Percentiles rank a stretch among this genome's conserved stretches.
Conservation (phyloP, 306 rosid genomes). For the Phaseolus lunatus region DNA sequence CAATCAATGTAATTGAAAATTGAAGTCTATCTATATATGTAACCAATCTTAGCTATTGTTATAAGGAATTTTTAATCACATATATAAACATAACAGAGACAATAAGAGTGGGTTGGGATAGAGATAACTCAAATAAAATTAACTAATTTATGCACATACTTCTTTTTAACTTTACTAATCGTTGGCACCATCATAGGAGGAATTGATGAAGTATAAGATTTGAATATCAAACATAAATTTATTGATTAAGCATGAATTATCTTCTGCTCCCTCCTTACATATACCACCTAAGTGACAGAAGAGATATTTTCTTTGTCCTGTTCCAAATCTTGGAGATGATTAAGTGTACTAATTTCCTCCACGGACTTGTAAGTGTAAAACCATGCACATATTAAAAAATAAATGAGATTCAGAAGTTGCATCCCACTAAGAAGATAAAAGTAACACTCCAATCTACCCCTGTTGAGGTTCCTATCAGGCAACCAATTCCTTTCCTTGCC, state of each 20-base stretch:
- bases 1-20: no score
- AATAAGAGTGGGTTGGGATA: no score
- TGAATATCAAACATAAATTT: neutral
- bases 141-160: no score
- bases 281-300: neutral
- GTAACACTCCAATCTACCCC: slow-evolving; percentile 72
- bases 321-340: slow-evolving; percentile 20
- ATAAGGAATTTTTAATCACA: no score
- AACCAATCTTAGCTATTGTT: no score
- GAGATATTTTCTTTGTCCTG: slow-evolving; percentile 6
- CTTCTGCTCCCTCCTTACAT: neutral
- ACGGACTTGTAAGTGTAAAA: slow-evolving; percentile 45
- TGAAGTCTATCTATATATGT: no score
- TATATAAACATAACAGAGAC: no score
- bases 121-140: no score
- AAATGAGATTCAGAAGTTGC: slow-evolving; percentile 62
- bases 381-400: slow-evolving; percentile 46
- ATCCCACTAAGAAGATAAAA: slow-evolving; percentile 70
- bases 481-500: slow-evolving; percentile 68
- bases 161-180: no score
- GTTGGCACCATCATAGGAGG: no score
- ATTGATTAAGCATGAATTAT: slow-evolving; percentile 2
- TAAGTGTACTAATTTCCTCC: slow-evolving; percentile 26
- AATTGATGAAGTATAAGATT: no score
- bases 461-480: slow-evolving; percentile 74